phyloP scores from a whole-genome alignment of 2,329 filamentous ascomycete genomes.

The Graphilbum sp. region DNA sequence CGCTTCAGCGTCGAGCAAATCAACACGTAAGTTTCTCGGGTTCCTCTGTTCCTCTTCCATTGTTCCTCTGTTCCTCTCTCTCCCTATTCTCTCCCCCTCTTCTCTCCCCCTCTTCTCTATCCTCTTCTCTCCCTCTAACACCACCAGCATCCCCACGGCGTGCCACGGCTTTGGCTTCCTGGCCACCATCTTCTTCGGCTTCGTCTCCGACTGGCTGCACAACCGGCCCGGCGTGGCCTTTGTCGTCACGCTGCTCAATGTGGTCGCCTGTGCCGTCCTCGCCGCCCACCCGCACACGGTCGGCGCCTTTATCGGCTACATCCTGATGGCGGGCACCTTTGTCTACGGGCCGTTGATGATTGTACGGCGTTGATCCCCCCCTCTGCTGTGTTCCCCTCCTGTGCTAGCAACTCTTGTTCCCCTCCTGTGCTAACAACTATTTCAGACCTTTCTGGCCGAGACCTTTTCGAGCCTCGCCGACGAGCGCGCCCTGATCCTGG shows the following conservation, averaged over 20 bases:
- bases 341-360: background rate
- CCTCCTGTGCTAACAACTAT: background rate
- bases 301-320: background rate
- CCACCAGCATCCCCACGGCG: background rate
- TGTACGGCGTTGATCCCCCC: background rate
- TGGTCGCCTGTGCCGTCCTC: background rate
- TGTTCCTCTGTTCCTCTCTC: too few species aligned
- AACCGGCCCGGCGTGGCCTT: background rate
- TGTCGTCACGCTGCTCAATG: background rate
- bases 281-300: background rate
- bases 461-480: background rate
- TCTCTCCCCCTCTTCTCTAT: too few species aligned
- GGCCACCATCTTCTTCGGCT: background rate
- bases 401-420: too few species aligned
- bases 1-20: background rate
- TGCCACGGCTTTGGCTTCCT: constrained; percentile 1
- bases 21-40: background rate
- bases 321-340: background rate
- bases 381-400: background rate
- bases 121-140: background rate
- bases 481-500: background rate
- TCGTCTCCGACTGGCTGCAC: constrained; percentile 4
- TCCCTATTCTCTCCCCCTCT: too few species aligned
- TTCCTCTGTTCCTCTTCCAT: too few species aligned
- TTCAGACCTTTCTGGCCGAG: background rate